These are phyloP conservation scores for Rhynchosporium graminicola DNA, from an alignment of 2,329 filamentous ascomycete species.

Conservation along the genomic window DNA sequence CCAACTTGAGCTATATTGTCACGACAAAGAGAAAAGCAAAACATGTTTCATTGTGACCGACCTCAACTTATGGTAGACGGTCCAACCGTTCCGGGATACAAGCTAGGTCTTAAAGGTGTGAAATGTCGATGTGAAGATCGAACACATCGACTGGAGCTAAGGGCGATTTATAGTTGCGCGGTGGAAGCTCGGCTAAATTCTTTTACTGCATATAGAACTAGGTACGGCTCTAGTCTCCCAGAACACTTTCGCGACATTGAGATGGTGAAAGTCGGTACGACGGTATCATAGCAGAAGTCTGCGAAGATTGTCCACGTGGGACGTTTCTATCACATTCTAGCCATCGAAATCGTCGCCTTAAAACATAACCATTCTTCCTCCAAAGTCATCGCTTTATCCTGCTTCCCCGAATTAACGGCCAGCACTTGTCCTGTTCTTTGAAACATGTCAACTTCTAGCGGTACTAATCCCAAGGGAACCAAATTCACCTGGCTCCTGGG, in stretches of 20 bases:
- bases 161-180: too few species aligned
- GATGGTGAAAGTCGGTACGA: not conserved
- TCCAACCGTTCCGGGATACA: too few species aligned
- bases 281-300: not conserved
- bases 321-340: not conserved
- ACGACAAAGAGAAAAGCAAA: too few species aligned
- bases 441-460: conserved; percentile 19
- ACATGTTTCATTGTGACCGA: too few species aligned
- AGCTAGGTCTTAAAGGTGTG: too few species aligned
- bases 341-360: too few species aligned
- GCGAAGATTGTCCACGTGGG: not conserved
- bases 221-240: not conserved
- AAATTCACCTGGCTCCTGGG: conserved; percentile 30
- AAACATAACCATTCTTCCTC: conserved; percentile 28
- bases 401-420: conserved; percentile 50
- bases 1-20: too few species aligned
- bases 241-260: not conserved
- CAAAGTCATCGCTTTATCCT: conserved; percentile 45
- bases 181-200: not conserved
- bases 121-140: too few species aligned
- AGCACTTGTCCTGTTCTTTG: conserved; percentile 48
- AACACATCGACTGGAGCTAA: too few species aligned
- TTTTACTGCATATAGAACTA: not conserved
- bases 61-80: too few species aligned
- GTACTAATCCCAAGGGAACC: not conserved